Evolutionary conservation across 148 eudicot species (phyloP), one percentile per base, ranked within the genome.

Genomic region (Camellia japonica): DNA sequence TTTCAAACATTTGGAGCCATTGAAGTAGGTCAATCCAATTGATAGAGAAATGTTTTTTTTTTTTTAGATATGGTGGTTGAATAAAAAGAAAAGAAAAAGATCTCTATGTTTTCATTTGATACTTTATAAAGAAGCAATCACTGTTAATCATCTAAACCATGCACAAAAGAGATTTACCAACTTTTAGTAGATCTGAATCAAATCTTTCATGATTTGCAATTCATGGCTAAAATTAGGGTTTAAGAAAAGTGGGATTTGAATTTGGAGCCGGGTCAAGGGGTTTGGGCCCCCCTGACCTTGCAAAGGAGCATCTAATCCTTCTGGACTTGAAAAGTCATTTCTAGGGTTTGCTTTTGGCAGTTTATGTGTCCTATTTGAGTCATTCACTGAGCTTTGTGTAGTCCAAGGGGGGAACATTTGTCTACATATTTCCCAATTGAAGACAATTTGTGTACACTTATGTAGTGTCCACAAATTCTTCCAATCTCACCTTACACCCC

Each of bases 361-460:
- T 67, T 73, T 20, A 1, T 69, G 41, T 62, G 75, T 74, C 68
- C 19, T 62, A 47, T 41, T 41, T 38, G 71, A 14, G 76, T 75
- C 81, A 64, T 68, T 73, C 51, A 59, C 43, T 51, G 68, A 79
- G 68, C 61, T 47, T 30, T 38, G 46, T 83, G 85, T 83, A 67
- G 74, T 59, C 75, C 75, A 67, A 60, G 30, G 7, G 79, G 85
- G 82, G 67, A 66, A 79, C 85, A 83, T 75, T 41, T 73, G 78
- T 20, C 51, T 73, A 73, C 84, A 66, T 56, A 49, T 78, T 72
- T 73, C 46, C 18, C 23, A 42, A 71, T 16, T 30, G 68, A 41
- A 41, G 61, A 73, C 72, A 66, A 51, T 42, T 74, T 55, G 78
- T 66, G 66, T 76, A 55, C 19, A 56, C 51, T 30, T 30, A 30